A percentile compares a stretch with the other conserved stretches of the same genome.
Conservation (phyloP, 345 rosid genomes). For the Jatropha curcas region DNA sequence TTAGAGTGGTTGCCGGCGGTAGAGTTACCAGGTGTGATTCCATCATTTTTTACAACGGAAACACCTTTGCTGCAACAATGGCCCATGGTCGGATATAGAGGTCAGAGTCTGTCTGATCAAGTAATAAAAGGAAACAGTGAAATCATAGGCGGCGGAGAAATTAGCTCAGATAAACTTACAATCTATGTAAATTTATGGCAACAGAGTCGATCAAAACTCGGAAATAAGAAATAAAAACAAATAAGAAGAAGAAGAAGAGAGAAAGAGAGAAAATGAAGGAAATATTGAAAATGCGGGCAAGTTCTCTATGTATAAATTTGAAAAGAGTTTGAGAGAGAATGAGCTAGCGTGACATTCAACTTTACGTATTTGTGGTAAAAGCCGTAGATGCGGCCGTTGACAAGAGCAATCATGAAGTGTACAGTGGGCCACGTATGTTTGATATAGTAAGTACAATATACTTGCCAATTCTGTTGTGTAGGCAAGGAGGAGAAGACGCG, state of each 20-base stretch:
- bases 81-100: conserved; percentile 51
- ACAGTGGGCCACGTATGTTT: no score
- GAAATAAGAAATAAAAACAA: no score
- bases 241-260: neutral
- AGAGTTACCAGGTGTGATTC: neutral
- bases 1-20: conserved; percentile 25
- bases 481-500: no score
- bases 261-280: neutral
- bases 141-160: conserved; percentile 25
- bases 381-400: neutral
- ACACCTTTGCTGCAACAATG: conserved; percentile 73
- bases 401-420: neutral
- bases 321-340: neutral
- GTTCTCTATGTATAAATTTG: neutral
- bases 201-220: neutral
- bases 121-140: conserved; percentile 26
- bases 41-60: conserved; percentile 33
- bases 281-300: neutral
- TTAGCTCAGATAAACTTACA: neutral
- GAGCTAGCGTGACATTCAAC: neutral
- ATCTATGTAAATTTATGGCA: neutral
- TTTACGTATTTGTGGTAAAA: neutral
- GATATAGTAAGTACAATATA: no score
- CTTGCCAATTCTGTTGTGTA: no score
- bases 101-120: conserved; percentile 19